Conservation (phyloP, 257 asterid genomes). For the Verbascum thapsus region DNA sequence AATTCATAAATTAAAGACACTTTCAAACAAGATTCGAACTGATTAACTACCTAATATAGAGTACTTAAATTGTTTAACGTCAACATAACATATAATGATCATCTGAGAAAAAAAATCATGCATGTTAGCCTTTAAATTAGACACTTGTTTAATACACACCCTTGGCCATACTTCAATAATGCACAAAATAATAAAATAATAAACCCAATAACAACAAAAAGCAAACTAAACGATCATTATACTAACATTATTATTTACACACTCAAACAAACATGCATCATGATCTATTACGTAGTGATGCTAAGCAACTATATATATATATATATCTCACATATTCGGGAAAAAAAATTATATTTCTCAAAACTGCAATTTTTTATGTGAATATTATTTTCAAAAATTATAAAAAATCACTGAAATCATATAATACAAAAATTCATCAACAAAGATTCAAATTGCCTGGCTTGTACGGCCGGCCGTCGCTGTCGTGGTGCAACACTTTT, state of each 20-base stretch:
- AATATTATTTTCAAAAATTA: too few species aligned
- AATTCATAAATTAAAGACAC: too few species aligned
- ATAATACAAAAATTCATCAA: too few species aligned
- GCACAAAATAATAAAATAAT: constrained; percentile 14
- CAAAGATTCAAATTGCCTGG: constrained; percentile 44
- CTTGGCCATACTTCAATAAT: constrained; percentile 27
- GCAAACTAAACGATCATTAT: constrained; percentile 2
- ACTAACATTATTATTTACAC: not conserved
- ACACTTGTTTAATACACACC: constrained; percentile 5
- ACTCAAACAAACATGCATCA: constrained; percentile 27
- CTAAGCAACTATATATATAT: not conserved
- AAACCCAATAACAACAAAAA: constrained; percentile 9
- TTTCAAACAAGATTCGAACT: too few species aligned
- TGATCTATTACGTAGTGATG: constrained; percentile 27
- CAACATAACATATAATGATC: too few species aligned
- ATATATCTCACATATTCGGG: constrained; percentile 37
- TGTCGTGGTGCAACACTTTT: constrained; percentile 65
- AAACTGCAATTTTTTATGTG: too few species aligned
- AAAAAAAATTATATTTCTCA: too few species aligned
- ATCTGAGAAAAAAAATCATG: not conserved
- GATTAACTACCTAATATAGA: too few species aligned
- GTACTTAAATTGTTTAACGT: too few species aligned
- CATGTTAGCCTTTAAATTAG: too few species aligned
- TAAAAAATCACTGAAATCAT: too few species aligned
- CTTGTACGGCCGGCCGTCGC: constrained; percentile 66